Conservation (phyloP, 106 monocot genomes). For the Allium cepa region DNA sequence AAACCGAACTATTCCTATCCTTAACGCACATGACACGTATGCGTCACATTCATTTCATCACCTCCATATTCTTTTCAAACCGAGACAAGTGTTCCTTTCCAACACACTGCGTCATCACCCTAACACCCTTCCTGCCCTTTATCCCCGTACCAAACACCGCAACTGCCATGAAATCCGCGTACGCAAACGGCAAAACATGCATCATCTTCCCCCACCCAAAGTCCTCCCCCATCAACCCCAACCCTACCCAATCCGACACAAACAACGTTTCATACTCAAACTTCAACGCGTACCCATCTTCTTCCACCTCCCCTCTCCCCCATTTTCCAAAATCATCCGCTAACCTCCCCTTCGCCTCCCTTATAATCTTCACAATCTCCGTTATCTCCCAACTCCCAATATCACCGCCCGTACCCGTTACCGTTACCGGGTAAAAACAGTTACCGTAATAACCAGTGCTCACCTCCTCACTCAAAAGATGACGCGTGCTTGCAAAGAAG, state of each 20-base stretch:
- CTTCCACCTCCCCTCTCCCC: slow-evolving; percentile 20
- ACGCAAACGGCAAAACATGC: slow-evolving; percentile 30
- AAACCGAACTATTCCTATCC: no score
- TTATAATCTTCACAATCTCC: slow-evolving; percentile 26
- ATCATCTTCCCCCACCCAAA: slow-evolving; percentile 48
- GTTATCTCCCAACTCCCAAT: slow-evolving; percentile 7
- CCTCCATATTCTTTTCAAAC: slow-evolving; percentile 21
- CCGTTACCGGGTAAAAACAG: slow-evolving; percentile 41
- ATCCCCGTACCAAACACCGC: slow-evolving; percentile 31
- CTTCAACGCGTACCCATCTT: slow-evolving; percentile 30
- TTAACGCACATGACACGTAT: no score
- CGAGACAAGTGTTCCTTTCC: slow-evolving; percentile 22
- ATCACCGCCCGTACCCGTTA: slow-evolving; percentile 5
- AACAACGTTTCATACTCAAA: slow-evolving; percentile 28
- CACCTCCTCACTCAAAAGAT: slow-evolving; percentile 9
- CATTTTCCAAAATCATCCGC: slow-evolving; percentile 22
- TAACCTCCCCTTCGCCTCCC: slow-evolving; percentile 26
- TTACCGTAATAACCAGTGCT: slow-evolving; percentile 40
- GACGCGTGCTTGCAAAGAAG: slow-evolving; percentile 48
- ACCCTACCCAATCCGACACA: slow-evolving; percentile 46
- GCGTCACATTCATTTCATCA: no score
- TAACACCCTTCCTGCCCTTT: slow-evolving; percentile 16
- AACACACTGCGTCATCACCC: slow-evolving; percentile 49
- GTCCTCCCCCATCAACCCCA: slow-evolving; percentile 46
- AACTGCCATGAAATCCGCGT: slow-evolving; percentile 31